phyloP scores from a whole-genome alignment of 2,329 filamentous ascomycete genomes.

The Pseudocercospora ulei region DNA sequence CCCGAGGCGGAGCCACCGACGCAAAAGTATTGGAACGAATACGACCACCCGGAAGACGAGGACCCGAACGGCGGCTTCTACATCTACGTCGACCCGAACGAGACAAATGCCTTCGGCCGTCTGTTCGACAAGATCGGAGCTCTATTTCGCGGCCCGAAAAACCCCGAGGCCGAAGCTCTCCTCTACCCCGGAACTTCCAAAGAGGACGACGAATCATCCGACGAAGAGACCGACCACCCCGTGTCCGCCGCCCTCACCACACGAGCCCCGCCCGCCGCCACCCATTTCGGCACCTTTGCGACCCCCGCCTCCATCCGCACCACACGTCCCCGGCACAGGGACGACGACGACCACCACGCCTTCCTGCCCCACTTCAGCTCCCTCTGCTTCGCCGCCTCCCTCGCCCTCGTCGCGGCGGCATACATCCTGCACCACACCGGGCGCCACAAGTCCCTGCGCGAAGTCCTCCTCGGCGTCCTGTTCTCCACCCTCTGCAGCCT shows the following conservation, averaged over 20 bases:
- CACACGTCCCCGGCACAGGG: background rate
- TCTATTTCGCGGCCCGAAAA: slow-evolving; percentile 31
- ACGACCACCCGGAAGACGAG: slow-evolving; percentile 66
- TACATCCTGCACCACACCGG: slow-evolving; percentile 58
- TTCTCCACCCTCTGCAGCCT: slow-evolving; percentile 59
- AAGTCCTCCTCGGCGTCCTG: slow-evolving; percentile 64
- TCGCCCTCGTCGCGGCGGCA: slow-evolving; percentile 56
- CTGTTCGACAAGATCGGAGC: slow-evolving; percentile 46
- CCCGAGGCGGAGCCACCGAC: slow-evolving; percentile 19
- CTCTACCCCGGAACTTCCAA: slow-evolving; percentile 17
- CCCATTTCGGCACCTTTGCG: slow-evolving; percentile 19
- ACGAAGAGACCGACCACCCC: slow-evolving; percentile 29
- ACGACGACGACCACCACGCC: background rate
- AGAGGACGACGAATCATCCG: slow-evolving; percentile 30
- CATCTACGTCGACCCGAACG: slow-evolving; percentile 65
- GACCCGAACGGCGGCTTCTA: slow-evolving; percentile 53
- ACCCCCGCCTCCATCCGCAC: slow-evolving; percentile 7
- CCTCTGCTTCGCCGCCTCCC: slow-evolving; percentile 51
- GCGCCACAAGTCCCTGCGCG: slow-evolving; percentile 55
- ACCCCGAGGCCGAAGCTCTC: slow-evolving; percentile 25
- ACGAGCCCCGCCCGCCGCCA: background rate
- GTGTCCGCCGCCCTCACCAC: too few species aligned
- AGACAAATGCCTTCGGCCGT: slow-evolving; percentile 54
- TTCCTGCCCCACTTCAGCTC: slow-evolving; percentile 33
- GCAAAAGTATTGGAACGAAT: slow-evolving; percentile 70